Percentiles rank a stretch among this genome's conserved stretches.
Conservation (phyloP, 257 asterid species). For the Nicotiana paniculata region DNA sequence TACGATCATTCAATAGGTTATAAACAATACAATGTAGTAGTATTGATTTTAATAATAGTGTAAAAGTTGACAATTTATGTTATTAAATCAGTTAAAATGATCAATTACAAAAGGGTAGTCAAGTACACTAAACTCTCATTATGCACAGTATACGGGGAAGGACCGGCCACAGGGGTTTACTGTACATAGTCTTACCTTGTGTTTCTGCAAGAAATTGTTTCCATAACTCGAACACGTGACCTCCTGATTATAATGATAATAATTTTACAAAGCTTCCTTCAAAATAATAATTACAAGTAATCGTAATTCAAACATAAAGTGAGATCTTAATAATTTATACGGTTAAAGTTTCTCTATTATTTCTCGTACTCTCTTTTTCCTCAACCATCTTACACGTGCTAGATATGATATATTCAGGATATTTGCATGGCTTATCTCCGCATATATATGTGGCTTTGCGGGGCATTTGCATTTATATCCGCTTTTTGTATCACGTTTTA, state of each 20-base stretch:
- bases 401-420: not conserved
- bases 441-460: not conserved
- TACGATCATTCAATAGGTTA: not conserved
- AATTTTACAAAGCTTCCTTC: too few relatives aligned
- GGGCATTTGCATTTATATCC: too few relatives aligned
- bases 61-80: not conserved
- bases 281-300: not conserved
- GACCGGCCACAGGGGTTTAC: too few relatives aligned
- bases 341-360: not conserved
- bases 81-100: not conserved
- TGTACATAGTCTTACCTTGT: too few relatives aligned
- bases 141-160: too few relatives aligned
- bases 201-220: too few relatives aligned
- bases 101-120: too few relatives aligned
- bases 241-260: too few relatives aligned
- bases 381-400: not conserved
- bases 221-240: too few relatives aligned
- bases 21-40: not conserved
- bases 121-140: too few relatives aligned
- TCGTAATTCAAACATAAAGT: not conserved
- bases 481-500: too few relatives aligned
- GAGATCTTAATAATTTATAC: not conserved
- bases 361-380: not conserved
- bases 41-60: not conserved
- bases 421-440: not conserved